phyloP scores from a whole-genome alignment of 1,284 basidiomycete genomes.

The Fomitiporia mediterranea region DNA sequence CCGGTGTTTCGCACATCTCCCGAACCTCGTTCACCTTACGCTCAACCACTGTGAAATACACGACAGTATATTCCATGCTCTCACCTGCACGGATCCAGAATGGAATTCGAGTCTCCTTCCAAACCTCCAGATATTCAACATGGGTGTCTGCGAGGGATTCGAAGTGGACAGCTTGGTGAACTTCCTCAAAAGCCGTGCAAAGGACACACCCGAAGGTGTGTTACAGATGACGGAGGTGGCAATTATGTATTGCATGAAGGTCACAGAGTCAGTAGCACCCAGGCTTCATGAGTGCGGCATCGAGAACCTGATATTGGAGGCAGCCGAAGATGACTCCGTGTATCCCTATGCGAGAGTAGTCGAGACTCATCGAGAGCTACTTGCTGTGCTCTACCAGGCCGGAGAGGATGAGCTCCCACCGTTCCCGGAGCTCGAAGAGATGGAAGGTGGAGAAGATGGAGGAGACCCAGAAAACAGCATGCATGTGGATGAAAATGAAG shows the following conservation, averaged over 20 bases:
- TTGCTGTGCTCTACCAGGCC: slow-evolving; percentile 11
- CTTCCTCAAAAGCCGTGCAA: slow-evolving; percentile 7
- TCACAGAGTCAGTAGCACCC: neutral
- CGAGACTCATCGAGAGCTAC: slow-evolving; percentile 15
- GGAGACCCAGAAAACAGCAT: neutral
- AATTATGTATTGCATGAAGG: slow-evolving; percentile 11
- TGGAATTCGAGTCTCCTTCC: slow-evolving; percentile 7
- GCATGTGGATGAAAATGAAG: neutral
- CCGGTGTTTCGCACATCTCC: neutral
- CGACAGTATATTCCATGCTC: slow-evolving; percentile 1
- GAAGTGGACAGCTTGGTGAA: neutral
- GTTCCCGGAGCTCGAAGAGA: neutral
- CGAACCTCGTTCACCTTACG: slow-evolving; percentile 12
- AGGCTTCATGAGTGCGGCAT: neutral
- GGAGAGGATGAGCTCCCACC: neutral
- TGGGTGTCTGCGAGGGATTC: slow-evolving; percentile 16
- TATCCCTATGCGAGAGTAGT: slow-evolving; percentile 17
- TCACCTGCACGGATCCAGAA: neutral
- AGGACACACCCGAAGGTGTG: neutral
- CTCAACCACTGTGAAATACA: slow-evolving; percentile 12
- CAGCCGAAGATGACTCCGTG: neutral
- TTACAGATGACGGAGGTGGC: slow-evolving; percentile 1
- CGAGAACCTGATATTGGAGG: slow-evolving; percentile 9
- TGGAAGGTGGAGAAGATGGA: neutral
- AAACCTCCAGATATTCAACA: slow-evolving; percentile 15